Base-by-base conservation (phyloP, 2,329 filamentous ascomycete genomes). In the Polytolypa hystricis region DNA sequence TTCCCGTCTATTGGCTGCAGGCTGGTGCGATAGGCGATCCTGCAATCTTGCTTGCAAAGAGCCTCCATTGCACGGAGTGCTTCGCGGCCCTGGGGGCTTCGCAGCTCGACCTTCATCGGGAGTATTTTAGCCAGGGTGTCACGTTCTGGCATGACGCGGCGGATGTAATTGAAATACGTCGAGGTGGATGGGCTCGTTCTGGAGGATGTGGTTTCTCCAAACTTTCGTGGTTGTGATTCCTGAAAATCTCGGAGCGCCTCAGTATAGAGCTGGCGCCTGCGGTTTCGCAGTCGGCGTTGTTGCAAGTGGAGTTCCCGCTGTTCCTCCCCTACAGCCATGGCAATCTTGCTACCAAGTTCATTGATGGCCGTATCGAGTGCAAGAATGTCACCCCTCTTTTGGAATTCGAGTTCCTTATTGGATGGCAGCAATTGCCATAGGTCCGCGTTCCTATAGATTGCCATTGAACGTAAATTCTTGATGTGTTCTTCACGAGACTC, bases 391-490 rank as follows among this genome's bases (percentile, higher is more conserved):
- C 14, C 15, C 14, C 14, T 10, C 14, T 30, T 9, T 15, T 30
- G 9, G 14, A 30, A 30, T 10, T 10, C 14, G 8, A 42, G 42
- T 40, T 47, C 31, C 2, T 37, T 32, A 33, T 47, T 48, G 2
- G 37, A 31, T 12, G 40, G 42, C 14, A 48, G 38, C 9, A 30
- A 42, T 23, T 47, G 28, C 18, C 11, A 46, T 21, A 46, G 27
- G 12, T 34, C 15, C 37, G 31, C 34, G 35, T 42, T 33, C 4
- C 28, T 21, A 35, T 49, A 20, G 17, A 45, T 42, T 23, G 37
- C 41, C 20, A 49, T 49, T 17, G 40, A 42, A 8, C 36, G 35
- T 18, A 20, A 28, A 35, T 47, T 49, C 36, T 47, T 4, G 31
- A 47, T 49, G 42, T 47, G 30, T 18, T 42, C 31, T 31, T 44